Base-by-base conservation (phyloP, 1,284 basidiomycete species). In the Rhodofomes roseus region DNA sequence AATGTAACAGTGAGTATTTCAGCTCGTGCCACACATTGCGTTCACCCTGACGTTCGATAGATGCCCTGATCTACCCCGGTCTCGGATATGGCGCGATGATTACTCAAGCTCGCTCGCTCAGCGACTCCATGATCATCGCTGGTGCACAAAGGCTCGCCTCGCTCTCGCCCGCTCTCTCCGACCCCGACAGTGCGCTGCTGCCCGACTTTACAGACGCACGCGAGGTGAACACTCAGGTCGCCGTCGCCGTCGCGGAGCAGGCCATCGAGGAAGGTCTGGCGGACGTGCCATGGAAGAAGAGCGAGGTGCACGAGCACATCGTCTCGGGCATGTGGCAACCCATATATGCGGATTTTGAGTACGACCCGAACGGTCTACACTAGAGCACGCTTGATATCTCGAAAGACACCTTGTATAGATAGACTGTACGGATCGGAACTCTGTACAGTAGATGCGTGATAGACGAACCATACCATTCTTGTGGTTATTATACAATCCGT, bases 41-140 rank as follows among this genome's bases (percentile, higher is more conserved):
- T 34, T 27, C 27, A n/a, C n/a, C 6, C 25, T 48, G 46, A 48
- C 46, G n/a, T 20, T 34, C 18, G n/a, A 59, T 18, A 84, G 82
- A 93, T 68, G 90, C 90, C 0, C 76, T 92, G 29, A 87, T 92
- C 53, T 92, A 91, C 72, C 91, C 91, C 2, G 90, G 89, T 29
- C 80, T 94, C 39, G 91, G 90, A 11, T 84, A 91, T 58, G 92
- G 91, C 40, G 77, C 83, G 39, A 84, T 93, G 64, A 75, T 92
- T 23, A 76, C 85, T 12, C 76, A 85, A 63, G 84, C 89, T 2
- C 77, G 82, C 14, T 75, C 75, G 4, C 80, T 94, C 65, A 88
- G 87, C 6, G 87, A 90, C 68, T 82, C 79, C 18, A 90, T 91
- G 89, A 85, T 94, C 69, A 86, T 93, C 65, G 90, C 90, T 4